A percentile compares a stretch with the other conserved stretches of the same genome.
Evolutionary conservation across 208 protist species (phyloP).

Genomic region (Trypanosoma congolense): DNA sequence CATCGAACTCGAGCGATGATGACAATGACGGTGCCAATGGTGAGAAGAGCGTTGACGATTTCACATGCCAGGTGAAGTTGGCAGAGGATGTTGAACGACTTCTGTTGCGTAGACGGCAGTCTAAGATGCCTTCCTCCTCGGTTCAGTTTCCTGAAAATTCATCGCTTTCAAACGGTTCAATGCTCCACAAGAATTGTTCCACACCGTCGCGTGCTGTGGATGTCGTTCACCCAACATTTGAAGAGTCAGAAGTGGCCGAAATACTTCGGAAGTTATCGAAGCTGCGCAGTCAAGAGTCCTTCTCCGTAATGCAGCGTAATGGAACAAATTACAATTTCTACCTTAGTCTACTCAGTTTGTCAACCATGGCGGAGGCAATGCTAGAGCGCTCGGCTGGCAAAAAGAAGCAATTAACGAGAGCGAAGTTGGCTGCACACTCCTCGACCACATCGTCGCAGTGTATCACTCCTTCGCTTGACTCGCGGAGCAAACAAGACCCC

Average conservation of each 20-base stretch:
- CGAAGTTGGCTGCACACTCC: background rate
- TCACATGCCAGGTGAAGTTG: background rate
- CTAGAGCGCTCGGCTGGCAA: slow-evolving; percentile 21
- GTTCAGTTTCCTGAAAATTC: slow-evolving; percentile 15
- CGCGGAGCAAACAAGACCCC: background rate
- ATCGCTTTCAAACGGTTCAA: background rate
- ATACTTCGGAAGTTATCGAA: slow-evolving; percentile 26
- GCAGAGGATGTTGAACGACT: slow-evolving; percentile 14
- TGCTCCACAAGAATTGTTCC: too few species aligned
- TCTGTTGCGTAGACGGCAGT: slow-evolving; percentile 1
- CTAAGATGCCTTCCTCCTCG: slow-evolving; percentile 8
- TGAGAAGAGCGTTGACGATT: slow-evolving; percentile 2
- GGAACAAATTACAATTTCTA: slow-evolving; percentile 33
- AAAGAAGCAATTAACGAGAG: background rate
- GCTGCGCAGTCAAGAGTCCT: slow-evolving; percentile 24
- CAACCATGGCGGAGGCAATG: slow-evolving; percentile 29
- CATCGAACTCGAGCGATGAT: slow-evolving; percentile 14
- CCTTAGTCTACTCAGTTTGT: slow-evolving; percentile 37
- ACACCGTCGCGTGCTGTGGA: too few species aligned
- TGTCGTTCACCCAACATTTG: slow-evolving; percentile 5
- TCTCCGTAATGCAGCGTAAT: slow-evolving; percentile 31
- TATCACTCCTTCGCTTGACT: background rate
- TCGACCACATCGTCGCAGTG: background rate
- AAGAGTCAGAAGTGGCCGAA: slow-evolving; percentile 11
- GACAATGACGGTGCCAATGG: background rate